Conservation (phyloP, 2,329 filamentous ascomycete species). For the Thermochaetoides dissita region DNA sequence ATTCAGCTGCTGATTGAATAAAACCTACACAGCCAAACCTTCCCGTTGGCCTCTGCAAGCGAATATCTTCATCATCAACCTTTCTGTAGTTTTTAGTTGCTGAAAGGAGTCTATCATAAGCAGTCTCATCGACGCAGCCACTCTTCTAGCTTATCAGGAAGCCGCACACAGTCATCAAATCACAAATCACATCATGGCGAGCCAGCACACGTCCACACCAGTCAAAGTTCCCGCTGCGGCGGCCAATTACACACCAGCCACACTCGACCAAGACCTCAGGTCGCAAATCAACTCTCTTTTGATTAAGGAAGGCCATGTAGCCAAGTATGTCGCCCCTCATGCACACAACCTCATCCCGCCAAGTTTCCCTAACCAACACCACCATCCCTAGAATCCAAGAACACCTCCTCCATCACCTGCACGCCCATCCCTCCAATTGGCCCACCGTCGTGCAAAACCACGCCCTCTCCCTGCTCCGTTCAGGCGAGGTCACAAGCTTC, state of each 20-base stretch:
- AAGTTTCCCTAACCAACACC: background rate
- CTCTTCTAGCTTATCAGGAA: too few relatives aligned
- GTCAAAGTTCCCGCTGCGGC: slow-evolving; percentile 47
- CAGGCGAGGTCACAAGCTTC: slow-evolving; percentile 45
- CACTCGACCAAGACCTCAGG: slow-evolving; percentile 46
- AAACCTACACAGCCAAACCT: too few relatives aligned
- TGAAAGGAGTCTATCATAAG: too few relatives aligned
- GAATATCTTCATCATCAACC: too few relatives aligned
- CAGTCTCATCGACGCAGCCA: background rate
- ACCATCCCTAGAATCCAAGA: slow-evolving; percentile 44
- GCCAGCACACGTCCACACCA: slow-evolving; percentile 32
- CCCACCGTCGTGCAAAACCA: slow-evolving; percentile 45
- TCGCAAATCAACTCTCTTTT: slow-evolving; percentile 48
- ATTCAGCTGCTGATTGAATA: too few relatives aligned
- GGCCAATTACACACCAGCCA: slow-evolving; percentile 46
- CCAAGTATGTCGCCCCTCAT: slow-evolving; percentile 31
- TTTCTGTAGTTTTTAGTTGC: too few relatives aligned
- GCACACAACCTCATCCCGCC: background rate
- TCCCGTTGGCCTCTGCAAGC: too few relatives aligned
- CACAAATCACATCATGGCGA: slow-evolving; percentile 12
- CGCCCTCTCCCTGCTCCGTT: slow-evolving; percentile 45
- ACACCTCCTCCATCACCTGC: slow-evolving; percentile 45
- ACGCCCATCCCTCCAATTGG: slow-evolving; percentile 48
- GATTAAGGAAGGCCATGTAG: slow-evolving; percentile 43
- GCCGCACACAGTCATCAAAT: background rate